These are phyloP conservation scores for Coleophoma eucalyptorum DNA, from an alignment of 2,329 filamentous ascomycete species.

Conservation along the genomic window DNA sequence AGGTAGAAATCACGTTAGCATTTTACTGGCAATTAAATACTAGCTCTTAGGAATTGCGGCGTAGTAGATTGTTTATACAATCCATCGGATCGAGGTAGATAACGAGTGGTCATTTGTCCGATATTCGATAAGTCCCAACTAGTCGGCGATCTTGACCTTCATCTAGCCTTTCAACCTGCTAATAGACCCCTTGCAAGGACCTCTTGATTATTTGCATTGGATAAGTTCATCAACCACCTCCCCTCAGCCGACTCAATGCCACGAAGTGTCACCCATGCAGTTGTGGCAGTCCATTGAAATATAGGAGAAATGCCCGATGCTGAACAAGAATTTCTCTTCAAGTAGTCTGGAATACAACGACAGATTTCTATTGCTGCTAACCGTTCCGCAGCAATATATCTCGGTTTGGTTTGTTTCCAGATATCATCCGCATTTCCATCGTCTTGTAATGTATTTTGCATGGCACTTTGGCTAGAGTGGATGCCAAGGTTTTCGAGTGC, in stretches of 20 bases:
- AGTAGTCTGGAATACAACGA: slow-evolving; percentile 18
- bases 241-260: slow-evolving; percentile 13
- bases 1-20: too few species aligned
- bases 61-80: too few species aligned
- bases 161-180: neutral
- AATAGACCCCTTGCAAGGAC: slow-evolving; percentile 8
- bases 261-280: slow-evolving; percentile 15
- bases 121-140: too few species aligned
- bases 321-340: slow-evolving; percentile 6
- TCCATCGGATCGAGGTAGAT: too few species aligned
- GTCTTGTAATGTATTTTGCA: neutral
- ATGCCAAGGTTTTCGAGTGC: neutral
- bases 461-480: neutral
- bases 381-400: slow-evolving; percentile 10
- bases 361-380: slow-evolving; percentile 17
- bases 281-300: slow-evolving; percentile 20
- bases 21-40: too few species aligned
- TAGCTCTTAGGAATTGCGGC: too few species aligned
- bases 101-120: too few species aligned
- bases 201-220: neutral
- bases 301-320: slow-evolving; percentile 11
- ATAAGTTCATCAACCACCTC: slow-evolving; percentile 10
- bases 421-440: neutral
- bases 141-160: too few species aligned
- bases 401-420: slow-evolving; percentile 2